These are phyloP conservation scores for Collybiopsis confluens DNA, from an alignment of 768 basidiomycete genomes.

Conservation along the genomic window DNA sequence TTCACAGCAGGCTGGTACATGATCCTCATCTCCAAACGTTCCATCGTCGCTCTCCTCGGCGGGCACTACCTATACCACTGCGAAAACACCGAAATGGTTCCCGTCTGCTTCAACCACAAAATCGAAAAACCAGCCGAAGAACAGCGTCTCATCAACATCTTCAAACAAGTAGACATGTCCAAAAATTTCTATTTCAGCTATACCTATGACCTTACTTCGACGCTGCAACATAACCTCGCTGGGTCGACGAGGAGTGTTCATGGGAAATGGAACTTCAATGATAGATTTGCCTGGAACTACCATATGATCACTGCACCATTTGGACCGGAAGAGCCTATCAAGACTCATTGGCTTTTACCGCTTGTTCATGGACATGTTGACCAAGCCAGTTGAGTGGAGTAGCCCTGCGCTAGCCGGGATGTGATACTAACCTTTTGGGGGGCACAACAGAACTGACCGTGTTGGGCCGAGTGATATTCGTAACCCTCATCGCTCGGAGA, in stretches of 20 bases:
- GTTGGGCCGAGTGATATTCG: conserved; percentile 83
- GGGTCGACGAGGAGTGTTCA: conserved; percentile 40
- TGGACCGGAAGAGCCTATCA: conserved; percentile 35
- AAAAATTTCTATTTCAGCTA: conserved; percentile 99
- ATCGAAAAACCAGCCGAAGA: conserved; percentile 87
- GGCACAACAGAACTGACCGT: conserved; percentile 90
- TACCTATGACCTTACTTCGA: conserved; percentile 96
- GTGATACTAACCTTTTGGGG: too few relatives aligned
- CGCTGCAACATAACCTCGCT: conserved; percentile 87
- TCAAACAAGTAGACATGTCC: conserved; percentile 96
- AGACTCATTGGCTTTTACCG: conserved; percentile 83
- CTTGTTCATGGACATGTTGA: conserved; percentile 96
- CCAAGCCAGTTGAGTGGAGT: conserved; percentile 99
- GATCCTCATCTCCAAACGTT: conserved; percentile 84
- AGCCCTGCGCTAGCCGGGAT: too few relatives aligned
- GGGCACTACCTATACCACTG: conserved; percentile 97
- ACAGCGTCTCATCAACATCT: conserved; percentile 80
- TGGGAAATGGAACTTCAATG: conserved; percentile 68
- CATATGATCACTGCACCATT: conserved; percentile 78
- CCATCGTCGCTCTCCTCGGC: conserved; percentile 88
- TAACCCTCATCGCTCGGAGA: conserved; percentile 91
- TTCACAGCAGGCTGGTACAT: conserved; percentile 98
- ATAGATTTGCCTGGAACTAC: conserved; percentile 94
- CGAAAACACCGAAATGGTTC: conserved; percentile 83
- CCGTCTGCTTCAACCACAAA: conserved; percentile 75